Base-by-base conservation (phyloP, 306 rosid species). In the Quercus engelmannii region DNA sequence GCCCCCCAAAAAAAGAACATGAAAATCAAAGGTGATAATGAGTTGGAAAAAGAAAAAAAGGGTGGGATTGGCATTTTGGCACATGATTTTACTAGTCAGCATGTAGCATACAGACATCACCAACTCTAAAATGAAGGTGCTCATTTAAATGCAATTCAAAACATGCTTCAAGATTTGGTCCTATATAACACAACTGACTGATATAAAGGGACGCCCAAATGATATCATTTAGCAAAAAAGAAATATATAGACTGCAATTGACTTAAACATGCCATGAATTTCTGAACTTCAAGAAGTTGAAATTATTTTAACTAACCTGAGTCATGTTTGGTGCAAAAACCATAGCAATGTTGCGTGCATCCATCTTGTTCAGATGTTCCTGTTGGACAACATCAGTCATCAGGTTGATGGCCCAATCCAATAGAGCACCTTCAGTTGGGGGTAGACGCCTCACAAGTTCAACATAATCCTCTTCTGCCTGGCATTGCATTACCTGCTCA, bases 321-420 rank as follows among this genome's bases (percentile, higher is more conserved):
- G 98, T 94, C 98, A 94, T 94, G 87, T 94, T 94, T 23, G 98
- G 98, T 6, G 98, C 97, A 81, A 94, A 94, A 91, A 94, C 97
- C 97, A 91, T 88, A 77, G 97, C 97, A 14, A 94, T 81, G 73
- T 94, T 94, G 78, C 86, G 92, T 3, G 91, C 97, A 14, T 91
- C 93, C 98, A 92, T 94, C 89, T 91, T 94, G 90, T 94, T 92
- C 43, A 90, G 77, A 83, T 90, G 79, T 85, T 92, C 97, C 19
- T 86, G 87, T 71, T 88, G 83, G 65, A 88, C 98, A 78, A 94
- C 97, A 84, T 94, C 98, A 71, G 93, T 90, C 98, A 94, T 94
- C 76, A 94, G 86, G 86, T 92, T 92, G 88, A 92, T 78, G 82
- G 93, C 94, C 98, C 97, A 94, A 73, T 92, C 97, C 78, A 94